Evolutionary conservation across 2,329 filamentous ascomycete species (phyloP), one percentile per base, ranked within the genome.

Genomic region (Alternaria triticina): DNA sequence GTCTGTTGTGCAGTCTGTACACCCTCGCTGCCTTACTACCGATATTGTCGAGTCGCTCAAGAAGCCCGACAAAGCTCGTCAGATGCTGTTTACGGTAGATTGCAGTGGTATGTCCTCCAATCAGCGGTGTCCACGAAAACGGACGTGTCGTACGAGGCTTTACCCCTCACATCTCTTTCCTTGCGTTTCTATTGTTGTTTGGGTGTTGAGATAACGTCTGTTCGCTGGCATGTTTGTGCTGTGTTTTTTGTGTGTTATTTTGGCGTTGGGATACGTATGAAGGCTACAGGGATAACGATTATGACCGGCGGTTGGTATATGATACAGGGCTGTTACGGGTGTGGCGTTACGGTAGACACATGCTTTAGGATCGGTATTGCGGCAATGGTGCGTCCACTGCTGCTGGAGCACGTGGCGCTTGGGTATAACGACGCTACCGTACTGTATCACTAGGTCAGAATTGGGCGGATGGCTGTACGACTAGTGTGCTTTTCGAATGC

Each of bases 231-330:
- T 6, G 2, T 5, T 13, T 33, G 6, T 20, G 7, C 8, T 30
- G 23, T 25, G 23, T 25, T 6, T 25, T 25, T 25, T 25, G 23
- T 7, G 23, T 25, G 5, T 25, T 25, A 6, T 25, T 6, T 25
- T 25, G 51, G 59, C 46, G 52, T 57, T 57, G 45, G 40, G 25
- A 61, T 57, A 61, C 59, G 59, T 57, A 23, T 28, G 7, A 46
- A 1, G 8, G 3, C 12, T 17, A n/a, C 23, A 23, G 11, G 8
- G 33, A 20, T 20, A 15, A 43, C 15, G 45, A 27, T 55, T 55
- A 22, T 30, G 28, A 30, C 28, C 28, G 12, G 28, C 1, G 28
- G 40, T 22, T 52, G n/a, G 27, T 36, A 45, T 46, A 54, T 20
- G 45, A 5, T 36, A 23, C 5, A 11, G 12, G 13, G 36, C 15